phyloP scores from a whole-genome alignment of 306 rosid genomes.

The Inga leiocalycina region DNA sequence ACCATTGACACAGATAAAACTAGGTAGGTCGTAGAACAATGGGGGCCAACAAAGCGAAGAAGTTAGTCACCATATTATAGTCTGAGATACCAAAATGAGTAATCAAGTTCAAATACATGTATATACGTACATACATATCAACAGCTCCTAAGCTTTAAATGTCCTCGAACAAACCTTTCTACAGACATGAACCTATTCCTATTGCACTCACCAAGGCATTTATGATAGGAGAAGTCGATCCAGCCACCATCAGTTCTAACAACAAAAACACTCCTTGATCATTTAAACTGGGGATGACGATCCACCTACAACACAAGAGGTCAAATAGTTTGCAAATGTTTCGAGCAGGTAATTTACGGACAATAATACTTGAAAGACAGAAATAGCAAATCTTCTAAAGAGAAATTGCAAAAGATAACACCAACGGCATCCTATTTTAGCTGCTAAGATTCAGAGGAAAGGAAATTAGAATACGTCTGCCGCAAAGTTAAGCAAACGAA shows the following conservation, averaged over 20 bases:
- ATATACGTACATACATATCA: constrained; percentile 33
- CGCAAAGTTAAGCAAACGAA: constrained; percentile 5
- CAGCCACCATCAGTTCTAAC: constrained; percentile 82
- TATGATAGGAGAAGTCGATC: constrained; percentile 87
- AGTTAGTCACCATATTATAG: constrained; percentile 30
- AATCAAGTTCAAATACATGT: constrained; percentile 12
- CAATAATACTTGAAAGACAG: constrained; percentile 2
- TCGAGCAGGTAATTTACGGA: constrained; percentile 8
- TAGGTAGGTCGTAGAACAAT: constrained; percentile 30
- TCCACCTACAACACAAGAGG: constrained; percentile 66
- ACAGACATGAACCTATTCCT: constrained; percentile 73
- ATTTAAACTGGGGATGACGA: constrained; percentile 74
- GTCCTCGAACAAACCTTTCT: constrained; percentile 72
- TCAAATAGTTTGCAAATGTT: constrained; percentile 21
- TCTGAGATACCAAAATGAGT: constrained; percentile 15
- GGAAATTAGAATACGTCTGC: background rate
- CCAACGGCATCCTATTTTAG: background rate
- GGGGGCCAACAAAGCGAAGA: background rate
- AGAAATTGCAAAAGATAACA: background rate
- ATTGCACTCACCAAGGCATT: constrained; percentile 74
- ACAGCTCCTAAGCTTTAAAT: constrained; percentile 74
- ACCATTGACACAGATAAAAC: constrained; percentile 44
- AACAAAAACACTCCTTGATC: constrained; percentile 78
- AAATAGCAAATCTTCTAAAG: background rate
- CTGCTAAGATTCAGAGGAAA: background rate